phyloP scores from a whole-genome alignment of 306 rosid species.

The Dalbergia cochinchinensis region DNA sequence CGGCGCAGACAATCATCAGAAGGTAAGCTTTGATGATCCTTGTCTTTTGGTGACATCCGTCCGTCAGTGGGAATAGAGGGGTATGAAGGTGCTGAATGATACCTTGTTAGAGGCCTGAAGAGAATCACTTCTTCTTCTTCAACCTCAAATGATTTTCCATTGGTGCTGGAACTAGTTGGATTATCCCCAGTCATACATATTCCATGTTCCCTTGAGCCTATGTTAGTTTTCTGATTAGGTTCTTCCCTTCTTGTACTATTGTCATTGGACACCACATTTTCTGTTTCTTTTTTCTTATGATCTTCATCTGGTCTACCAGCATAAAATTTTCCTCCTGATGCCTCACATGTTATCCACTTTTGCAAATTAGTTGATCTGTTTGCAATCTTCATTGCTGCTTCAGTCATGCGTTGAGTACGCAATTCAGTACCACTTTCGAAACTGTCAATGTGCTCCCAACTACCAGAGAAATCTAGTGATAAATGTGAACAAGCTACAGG shows the following conservation, averaged over 20 bases:
- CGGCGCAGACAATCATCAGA: slow-evolving; percentile 80
- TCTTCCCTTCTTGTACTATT: neutral
- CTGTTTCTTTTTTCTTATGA: neutral
- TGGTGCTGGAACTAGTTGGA: slow-evolving; percentile 37
- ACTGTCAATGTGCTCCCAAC: neutral
- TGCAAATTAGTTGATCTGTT: neutral
- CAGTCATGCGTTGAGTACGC: neutral
- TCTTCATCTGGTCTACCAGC: neutral
- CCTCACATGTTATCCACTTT: neutral
- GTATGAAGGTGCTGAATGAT: slow-evolving; percentile 77
- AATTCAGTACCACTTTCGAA: neutral
- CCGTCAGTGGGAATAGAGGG: slow-evolving; percentile 46
- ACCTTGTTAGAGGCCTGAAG: slow-evolving; percentile 85
- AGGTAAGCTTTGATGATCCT: slow-evolving; percentile 51
- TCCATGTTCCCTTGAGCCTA: neutral
- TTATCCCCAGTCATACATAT: neutral
- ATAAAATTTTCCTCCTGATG: neutral
- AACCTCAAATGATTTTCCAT: slow-evolving; percentile 47
- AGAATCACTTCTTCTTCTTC: slow-evolving; percentile 98
- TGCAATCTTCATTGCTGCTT: neutral
- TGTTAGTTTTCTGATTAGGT: neutral
- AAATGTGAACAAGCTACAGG: neutral
- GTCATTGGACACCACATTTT: slow-evolving; percentile 1
- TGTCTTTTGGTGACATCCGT: slow-evolving; percentile 56
- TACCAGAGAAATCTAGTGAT: neutral